phyloP scores from a whole-genome alignment of 257 asterid genomes.

The Przewalskia tangutica region DNA sequence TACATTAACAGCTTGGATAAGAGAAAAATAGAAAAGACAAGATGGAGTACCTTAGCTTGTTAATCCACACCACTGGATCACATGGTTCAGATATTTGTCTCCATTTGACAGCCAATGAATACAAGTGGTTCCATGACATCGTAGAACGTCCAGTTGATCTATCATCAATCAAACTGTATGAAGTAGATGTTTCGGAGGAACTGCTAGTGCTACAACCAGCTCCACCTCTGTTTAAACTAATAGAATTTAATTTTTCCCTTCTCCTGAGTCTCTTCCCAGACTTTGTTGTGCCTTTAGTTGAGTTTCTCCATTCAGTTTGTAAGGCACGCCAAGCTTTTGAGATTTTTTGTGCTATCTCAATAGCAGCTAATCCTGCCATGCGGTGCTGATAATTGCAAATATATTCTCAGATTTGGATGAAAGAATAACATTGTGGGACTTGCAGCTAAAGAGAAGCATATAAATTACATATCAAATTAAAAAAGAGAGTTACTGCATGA shows the following conservation, averaged over 20 bases:
- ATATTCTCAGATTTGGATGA: slow-evolving; percentile 9
- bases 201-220: slow-evolving; percentile 97
- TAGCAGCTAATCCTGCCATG: slow-evolving; percentile 98
- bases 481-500: background rate
- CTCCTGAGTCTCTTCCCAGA: slow-evolving; percentile 67
- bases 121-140: slow-evolving; percentile 77
- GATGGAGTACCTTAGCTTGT: slow-evolving; percentile 66
- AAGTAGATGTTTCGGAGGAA: slow-evolving; percentile 46
- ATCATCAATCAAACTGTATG: slow-evolving; percentile 47
- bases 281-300: slow-evolving; percentile 58
- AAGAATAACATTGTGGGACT: slow-evolving; percentile 7
- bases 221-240: slow-evolving; percentile 94
- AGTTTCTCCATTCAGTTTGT: slow-evolving; percentile 76
- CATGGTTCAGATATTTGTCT: slow-evolving; percentile 99
- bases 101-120: slow-evolving; percentile 89
- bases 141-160: slow-evolving; percentile 57
- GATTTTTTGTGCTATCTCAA: slow-evolving; percentile 93
- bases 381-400: slow-evolving; percentile 54
- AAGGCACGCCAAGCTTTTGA: slow-evolving; percentile 88
- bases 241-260: slow-evolving; percentile 50
- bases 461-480: background rate
- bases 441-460: background rate
- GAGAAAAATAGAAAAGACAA: slow-evolving; percentile 2
- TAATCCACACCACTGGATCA: slow-evolving; percentile 92
- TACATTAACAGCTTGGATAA: background rate